These are phyloP conservation scores for Amyloporia xantha DNA, from an alignment of 768 basidiomycete genomes.

Conservation along the genomic window DNA sequence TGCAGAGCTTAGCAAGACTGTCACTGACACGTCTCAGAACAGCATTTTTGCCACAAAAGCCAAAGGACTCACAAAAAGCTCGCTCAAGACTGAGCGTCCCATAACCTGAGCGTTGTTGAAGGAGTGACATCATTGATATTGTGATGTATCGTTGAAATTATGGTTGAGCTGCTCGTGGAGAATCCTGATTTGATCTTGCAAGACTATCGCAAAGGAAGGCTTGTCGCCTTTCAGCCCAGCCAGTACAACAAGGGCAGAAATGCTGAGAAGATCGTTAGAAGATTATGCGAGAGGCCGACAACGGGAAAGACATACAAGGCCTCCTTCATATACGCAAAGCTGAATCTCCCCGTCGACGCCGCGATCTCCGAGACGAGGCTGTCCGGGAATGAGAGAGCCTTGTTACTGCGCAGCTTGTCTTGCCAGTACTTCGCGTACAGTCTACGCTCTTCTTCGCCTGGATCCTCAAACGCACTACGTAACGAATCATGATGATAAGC, in stretches of 20 bases:
- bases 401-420: constrained; percentile 58
- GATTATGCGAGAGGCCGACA: not conserved
- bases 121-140: too few relatives aligned
- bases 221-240: constrained; percentile 31
- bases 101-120: too few relatives aligned
- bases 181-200: constrained; percentile 52
- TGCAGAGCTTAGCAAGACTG: too few relatives aligned
- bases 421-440: constrained; percentile 80
- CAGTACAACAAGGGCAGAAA: constrained; percentile 65
- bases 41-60: too few relatives aligned
- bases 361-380: constrained; percentile 54
- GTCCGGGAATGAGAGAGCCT: constrained; percentile 61
- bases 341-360: constrained; percentile 56
- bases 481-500: too few relatives aligned
- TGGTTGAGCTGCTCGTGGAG: constrained; percentile 64
- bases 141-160: too few relatives aligned
- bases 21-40: too few relatives aligned
- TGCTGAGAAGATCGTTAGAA: constrained; percentile 33
- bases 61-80: too few relatives aligned
- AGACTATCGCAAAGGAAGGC: constrained; percentile 39
- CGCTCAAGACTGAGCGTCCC: too few relatives aligned
- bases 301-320: constrained; percentile 64
- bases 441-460: constrained; percentile 52
- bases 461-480: constrained; percentile 72
- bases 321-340: constrained; percentile 86